Percentiles rank a stretch among this genome's conserved stretches.
These are phyloP conservation scores for Botrytis fabae DNA, from an alignment of 2,329 filamentous ascomycete species.

Conservation along the genomic window DNA sequence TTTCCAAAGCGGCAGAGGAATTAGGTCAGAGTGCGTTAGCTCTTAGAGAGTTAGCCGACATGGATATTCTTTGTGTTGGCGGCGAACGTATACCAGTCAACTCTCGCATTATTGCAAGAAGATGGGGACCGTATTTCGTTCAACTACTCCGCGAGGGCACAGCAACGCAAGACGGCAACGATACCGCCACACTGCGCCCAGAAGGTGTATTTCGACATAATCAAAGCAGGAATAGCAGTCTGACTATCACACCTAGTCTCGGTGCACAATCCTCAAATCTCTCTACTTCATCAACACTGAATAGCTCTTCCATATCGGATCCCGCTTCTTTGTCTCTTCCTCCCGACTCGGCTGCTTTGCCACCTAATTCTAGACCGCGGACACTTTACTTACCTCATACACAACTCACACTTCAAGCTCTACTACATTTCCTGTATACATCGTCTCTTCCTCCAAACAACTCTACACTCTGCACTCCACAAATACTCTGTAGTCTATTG, in stretches of 20 bases:
- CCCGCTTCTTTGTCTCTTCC: slow-evolving; percentile 27
- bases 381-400: slow-evolving; percentile 94
- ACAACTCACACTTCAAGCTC: slow-evolving; percentile 80
- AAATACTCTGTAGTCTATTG: slow-evolving; percentile 91
- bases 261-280: slow-evolving; percentile 50
- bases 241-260: slow-evolving; percentile 77
- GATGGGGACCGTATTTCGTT: slow-evolving; percentile 97
- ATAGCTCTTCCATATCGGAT: slow-evolving; percentile 34
- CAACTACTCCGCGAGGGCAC: slow-evolving; percentile 80
- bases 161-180: slow-evolving; percentile 68
- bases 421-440: slow-evolving; percentile 92
- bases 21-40: slow-evolving; percentile 78
- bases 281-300: slow-evolving; percentile 49
- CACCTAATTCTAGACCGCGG: slow-evolving; percentile 70
- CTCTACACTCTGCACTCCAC: slow-evolving; percentile 83
- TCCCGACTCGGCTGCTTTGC: slow-evolving; percentile 50
- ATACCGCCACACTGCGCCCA: slow-evolving; percentile 73
- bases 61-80: slow-evolving; percentile 91
- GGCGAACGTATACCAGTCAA: slow-evolving; percentile 93
- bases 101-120: slow-evolving; percentile 79
- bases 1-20: slow-evolving; percentile 78
- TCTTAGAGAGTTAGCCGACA: slow-evolving; percentile 86
- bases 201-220: slow-evolving; percentile 53
- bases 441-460: slow-evolving; percentile 77
- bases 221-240: slow-evolving; percentile 72